These are phyloP conservation scores for Botrytis fragariae DNA, from an alignment of 2,329 filamentous ascomycete genomes.

Conservation along the genomic window DNA sequence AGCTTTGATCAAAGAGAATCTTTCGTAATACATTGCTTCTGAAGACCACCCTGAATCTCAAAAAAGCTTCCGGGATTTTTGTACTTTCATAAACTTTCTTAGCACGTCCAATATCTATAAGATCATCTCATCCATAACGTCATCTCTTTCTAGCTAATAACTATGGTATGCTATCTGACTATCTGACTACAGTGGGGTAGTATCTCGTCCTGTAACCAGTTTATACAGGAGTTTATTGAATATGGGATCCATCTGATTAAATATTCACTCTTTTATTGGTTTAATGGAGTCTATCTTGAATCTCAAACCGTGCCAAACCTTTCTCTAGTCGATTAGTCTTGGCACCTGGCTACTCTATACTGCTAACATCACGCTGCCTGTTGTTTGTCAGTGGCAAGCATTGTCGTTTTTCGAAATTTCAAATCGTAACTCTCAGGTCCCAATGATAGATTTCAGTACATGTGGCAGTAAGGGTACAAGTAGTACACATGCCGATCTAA, in stretches of 20 bases:
- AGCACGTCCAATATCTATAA: neutral
- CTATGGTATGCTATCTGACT: neutral
- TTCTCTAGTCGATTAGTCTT: neutral
- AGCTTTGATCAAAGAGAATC: neutral
- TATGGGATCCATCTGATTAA: neutral
- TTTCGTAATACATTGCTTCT: neutral
- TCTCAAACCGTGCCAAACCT: neutral
- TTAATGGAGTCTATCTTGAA: neutral
- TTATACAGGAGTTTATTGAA: neutral
- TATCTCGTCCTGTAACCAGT: neutral
- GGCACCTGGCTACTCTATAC: neutral
- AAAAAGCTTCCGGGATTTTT: neutral
- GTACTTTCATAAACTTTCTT: neutral
- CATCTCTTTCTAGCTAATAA: neutral
- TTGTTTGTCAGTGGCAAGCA: neutral
- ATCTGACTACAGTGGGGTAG: neutral
- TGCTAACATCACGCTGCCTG: neutral
- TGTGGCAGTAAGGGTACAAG: neutral
- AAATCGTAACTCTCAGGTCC: rapidly evolving
- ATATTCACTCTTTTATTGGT: neutral
- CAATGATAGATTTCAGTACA: neutral
- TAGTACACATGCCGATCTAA: neutral
- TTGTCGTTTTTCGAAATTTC: neutral
- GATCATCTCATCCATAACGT: neutral
- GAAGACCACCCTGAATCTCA: neutral